A percentile compares a stretch with the other conserved stretches of the same genome.
Evolutionary conservation across 768 basidiomycete species (phyloP).

Genomic region (Boletales sp.): DNA sequence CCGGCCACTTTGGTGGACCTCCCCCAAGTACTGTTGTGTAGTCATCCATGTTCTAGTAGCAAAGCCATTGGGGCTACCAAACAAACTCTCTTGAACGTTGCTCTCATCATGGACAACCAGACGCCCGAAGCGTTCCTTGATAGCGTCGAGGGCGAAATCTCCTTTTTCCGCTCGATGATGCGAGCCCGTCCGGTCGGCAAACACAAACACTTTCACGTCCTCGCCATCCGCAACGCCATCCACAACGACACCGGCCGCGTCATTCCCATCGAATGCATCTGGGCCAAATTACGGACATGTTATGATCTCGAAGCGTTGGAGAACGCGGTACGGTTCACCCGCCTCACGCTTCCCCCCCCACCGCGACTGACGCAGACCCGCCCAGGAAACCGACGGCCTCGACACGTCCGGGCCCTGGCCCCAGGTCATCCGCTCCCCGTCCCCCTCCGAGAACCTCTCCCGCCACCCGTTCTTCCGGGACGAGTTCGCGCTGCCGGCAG

Average conservation of each 20-base stretch:
- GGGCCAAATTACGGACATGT: constrained; percentile 67
- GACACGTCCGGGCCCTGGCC: constrained; percentile 44
- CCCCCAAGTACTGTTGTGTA: constrained; percentile 16
- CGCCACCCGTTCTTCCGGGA: constrained; percentile 70
- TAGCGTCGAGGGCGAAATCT: constrained; percentile 77
- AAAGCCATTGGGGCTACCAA: no score
- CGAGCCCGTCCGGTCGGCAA: constrained; percentile 79
- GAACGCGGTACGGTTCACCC: constrained; percentile 39
- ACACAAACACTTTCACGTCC: constrained; percentile 77
- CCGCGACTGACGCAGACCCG: neutral
- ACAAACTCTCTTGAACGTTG: no score
- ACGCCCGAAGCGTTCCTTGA: constrained; percentile 49
- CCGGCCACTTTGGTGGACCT: constrained; percentile 11
- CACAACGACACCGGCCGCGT: constrained; percentile 62
- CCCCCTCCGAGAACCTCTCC: constrained; percentile 64
- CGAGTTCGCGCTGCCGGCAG: constrained; percentile 61
- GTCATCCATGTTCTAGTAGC: constrained; percentile 12
- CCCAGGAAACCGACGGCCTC: constrained; percentile 44
- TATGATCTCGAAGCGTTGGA: constrained; percentile 79
- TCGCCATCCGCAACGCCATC: constrained; percentile 71
- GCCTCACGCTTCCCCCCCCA: neutral
- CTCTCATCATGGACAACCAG: constrained; percentile 25
- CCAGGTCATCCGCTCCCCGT: constrained; percentile 58
- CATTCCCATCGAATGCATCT: constrained; percentile 62
- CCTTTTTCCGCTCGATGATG: constrained; percentile 81